Evolutionary conservation across 805 yeast genomes (phyloP).

Genomic region (Kregervanrija fluxuum): DNA sequence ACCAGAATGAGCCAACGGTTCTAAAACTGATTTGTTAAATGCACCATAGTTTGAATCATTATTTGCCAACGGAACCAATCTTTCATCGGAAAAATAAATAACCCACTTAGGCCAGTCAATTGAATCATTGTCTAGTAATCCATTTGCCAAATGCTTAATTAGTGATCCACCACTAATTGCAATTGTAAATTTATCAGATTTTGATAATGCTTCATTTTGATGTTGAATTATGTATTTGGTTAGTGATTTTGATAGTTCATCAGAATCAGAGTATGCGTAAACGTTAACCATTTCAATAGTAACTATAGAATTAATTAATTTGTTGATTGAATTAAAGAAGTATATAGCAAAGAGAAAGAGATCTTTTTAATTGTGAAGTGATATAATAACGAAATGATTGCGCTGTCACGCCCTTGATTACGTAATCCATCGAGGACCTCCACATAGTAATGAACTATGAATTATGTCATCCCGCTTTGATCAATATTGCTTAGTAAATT

Average conservation of each 20-base stretch:
- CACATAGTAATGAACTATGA: not conserved
- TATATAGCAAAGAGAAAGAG: too few species aligned
- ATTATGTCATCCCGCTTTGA: not conserved
- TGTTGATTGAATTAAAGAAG: too few species aligned
- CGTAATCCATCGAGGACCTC: not conserved
- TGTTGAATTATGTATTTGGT: conserved; percentile 53
- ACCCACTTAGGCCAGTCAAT: conserved; percentile 69
- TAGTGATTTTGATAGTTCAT: conserved; percentile 56
- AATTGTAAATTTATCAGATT: conserved; percentile 46
- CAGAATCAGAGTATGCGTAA: conserved; percentile 45
- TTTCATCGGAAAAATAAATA: conserved; percentile 83
- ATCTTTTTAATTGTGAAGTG: too few species aligned
- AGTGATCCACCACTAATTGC: conserved; percentile 92
- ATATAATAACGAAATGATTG: too few species aligned
- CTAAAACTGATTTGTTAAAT: conserved; percentile 58
- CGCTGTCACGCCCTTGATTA: not conserved
- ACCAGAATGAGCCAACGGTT: conserved; percentile 36
- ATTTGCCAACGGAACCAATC: conserved; percentile 76
- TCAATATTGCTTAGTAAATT: not conserved
- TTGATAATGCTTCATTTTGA: conserved; percentile 54
- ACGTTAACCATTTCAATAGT: conserved; percentile 25
- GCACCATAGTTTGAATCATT: conserved; percentile 83
- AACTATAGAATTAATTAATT: too few species aligned
- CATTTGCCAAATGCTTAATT: conserved; percentile 62
- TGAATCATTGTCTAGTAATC: conserved; percentile 52